A percentile compares a stretch with the other conserved stretches of the same genome.
Conservation (phyloP, 2,329 filamentous ascomycete genomes). For the Fonsecaea erecta region DNA sequence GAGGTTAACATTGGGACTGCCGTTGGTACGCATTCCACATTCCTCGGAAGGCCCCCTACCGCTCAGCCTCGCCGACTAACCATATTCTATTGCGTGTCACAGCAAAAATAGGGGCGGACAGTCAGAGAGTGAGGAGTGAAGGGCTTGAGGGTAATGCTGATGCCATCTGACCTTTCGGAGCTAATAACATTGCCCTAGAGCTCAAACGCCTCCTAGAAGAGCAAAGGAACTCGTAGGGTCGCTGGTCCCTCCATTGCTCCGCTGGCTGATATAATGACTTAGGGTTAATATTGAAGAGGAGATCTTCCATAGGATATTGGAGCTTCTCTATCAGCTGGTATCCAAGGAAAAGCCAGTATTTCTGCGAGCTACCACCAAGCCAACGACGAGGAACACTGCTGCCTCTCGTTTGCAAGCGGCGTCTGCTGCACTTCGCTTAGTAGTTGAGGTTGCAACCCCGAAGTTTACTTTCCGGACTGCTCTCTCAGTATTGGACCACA, state of each 20-base stretch:
- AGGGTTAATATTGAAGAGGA: constrained; percentile 67
- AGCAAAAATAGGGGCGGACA: constrained; percentile 44
- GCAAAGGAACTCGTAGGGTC: constrained; percentile 45
- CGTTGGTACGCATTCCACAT: constrained; percentile 46
- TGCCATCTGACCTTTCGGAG: not conserved
- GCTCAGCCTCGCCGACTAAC: constrained; percentile 36
- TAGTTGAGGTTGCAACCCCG: constrained; percentile 70
- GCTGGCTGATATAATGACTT: constrained; percentile 1
- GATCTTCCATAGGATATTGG: constrained; percentile 79
- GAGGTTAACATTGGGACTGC: constrained; percentile 50
- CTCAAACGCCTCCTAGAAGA: constrained; percentile 61
- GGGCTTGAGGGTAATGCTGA: constrained; percentile 53
- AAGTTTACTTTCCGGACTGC: constrained; percentile 77
- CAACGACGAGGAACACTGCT: constrained; percentile 56
- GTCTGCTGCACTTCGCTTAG: constrained; percentile 71
- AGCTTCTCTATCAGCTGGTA: constrained; percentile 76
- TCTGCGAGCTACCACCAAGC: constrained; percentile 57
- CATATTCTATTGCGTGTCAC: constrained; percentile 24
- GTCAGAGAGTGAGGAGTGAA: constrained; percentile 38
- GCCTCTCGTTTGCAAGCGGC: constrained; percentile 67
- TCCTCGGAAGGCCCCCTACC: not conserved
- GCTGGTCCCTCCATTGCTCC: not conserved
- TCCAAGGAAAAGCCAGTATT: constrained; percentile 70
- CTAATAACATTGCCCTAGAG: constrained; percentile 46
- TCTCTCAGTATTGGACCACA: constrained; percentile 78